Base-by-base conservation (phyloP, 129 eudicot genomes). In the Lactuca sativa region DNA sequence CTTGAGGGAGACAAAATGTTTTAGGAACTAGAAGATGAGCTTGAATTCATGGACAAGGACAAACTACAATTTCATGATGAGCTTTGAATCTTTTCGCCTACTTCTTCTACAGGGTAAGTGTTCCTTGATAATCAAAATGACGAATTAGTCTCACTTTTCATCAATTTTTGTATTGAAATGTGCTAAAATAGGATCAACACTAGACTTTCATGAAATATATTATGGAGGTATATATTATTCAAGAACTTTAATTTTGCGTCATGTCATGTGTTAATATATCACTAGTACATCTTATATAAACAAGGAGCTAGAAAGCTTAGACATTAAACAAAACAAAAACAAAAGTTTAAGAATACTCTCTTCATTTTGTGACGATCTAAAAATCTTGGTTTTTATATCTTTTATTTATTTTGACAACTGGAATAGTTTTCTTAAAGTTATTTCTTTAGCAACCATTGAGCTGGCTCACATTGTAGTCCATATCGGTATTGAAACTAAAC, bases 1-100 rank as follows among this genome's bases (percentile, higher is more conserved):
- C 21, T 18, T 18, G 21, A 18, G 53, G 53, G 49, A 40, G 7
- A 44, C 49, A 9, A 44, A 69, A 52, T 83, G 38, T 67, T 49
- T 25, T 57, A 93, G 98, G 97, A 89, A 79, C 82, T 93, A 65
- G 81, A 89, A 89, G 82, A 76, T 15, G 92, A 93, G 74, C 83
- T 93, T 62, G 86, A 83, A 41, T 37, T 60, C 63, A 36, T 91
- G 80, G 81, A 82, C 83, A 81, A 79, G 58, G 83, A 82, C 48
- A 84, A 74, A 66, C 90, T 88, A 1, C 81, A 72, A 47, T 56
- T 71, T 36, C 98, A 80, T 12, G 97, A 93, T 40, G 98, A 93
- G 74, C 89, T 93, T 18, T 89, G 74, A 80, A 69, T 33, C 48
- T 7, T 49, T 53, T 61, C 31, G 52, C 55, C 52, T 41, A n/a